Percentiles rank a stretch among this genome's conserved stretches.
Evolutionary conservation across 306 rosid species (phyloP).

Genomic region (Hippophae rhamnoides): DNA sequence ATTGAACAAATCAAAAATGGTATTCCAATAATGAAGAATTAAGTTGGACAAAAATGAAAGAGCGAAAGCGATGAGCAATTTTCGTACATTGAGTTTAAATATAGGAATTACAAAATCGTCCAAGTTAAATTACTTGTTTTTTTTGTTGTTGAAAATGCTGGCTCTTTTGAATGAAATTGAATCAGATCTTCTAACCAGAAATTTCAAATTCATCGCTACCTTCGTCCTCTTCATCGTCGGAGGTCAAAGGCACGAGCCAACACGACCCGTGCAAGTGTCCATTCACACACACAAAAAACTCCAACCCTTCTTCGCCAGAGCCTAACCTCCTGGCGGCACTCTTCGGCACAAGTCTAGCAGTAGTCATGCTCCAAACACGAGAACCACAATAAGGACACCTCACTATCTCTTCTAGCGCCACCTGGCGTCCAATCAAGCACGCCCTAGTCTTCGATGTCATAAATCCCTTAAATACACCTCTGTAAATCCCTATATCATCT

Average conservation of each 20-base stretch:
- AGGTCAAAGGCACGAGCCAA: slow-evolving; percentile 47
- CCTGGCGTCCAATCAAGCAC: slow-evolving; percentile 33
- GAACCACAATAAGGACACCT: slow-evolving; percentile 52
- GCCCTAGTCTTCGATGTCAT: slow-evolving; percentile 37
- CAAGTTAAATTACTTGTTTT: too few relatives aligned
- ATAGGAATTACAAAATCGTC: too few relatives aligned
- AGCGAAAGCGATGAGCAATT: too few relatives aligned
- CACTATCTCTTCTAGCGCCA: slow-evolving; percentile 30
- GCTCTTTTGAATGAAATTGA: too few relatives aligned
- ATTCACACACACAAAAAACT: slow-evolving; percentile 50
- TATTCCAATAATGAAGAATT: too few relatives aligned
- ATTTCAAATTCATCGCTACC: background rate
- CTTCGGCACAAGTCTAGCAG: slow-evolving; percentile 45
- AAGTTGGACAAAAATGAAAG: too few relatives aligned
- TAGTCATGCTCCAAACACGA: slow-evolving; percentile 56
- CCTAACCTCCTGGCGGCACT: slow-evolving; percentile 64
- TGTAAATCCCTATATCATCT: slow-evolving; percentile 44
- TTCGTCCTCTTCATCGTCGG: slow-evolving; percentile 25
- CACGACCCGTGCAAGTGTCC: slow-evolving; percentile 58
- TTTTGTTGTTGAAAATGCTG: too few relatives aligned
- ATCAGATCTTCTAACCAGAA: background rate
- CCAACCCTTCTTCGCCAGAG: slow-evolving; percentile 41
- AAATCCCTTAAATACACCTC: slow-evolving; percentile 54
- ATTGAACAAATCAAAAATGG: too few relatives aligned
- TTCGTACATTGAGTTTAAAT: too few relatives aligned